Base-by-base conservation (phyloP, 345 rosid genomes). In the Physaria fendleri region DNA sequence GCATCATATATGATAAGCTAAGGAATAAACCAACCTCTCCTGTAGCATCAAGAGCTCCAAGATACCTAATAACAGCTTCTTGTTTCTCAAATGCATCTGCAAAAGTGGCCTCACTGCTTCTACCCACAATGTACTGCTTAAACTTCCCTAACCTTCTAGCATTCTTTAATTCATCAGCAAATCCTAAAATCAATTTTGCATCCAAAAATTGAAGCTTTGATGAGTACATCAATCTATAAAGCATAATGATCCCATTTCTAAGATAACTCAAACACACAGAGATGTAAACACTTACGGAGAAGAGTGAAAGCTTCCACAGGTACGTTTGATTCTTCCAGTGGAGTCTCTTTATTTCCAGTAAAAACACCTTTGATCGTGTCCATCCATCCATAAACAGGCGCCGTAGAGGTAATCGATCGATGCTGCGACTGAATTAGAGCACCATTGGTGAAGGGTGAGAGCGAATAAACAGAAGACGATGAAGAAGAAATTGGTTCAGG, bases 31-130 rank as follows among this genome's bases (percentile, higher is more conserved):
- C 64, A 79, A 93, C 99, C 91, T 93, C 92, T 69, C 97, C 97
- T 8, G 83, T 68, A 33, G 79, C 78, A 69, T 89, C 95, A 54
- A 70, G 74, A 49, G 78, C 81, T 60, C 83, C 85, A 5, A 93
- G 90, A 37, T 68, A 85, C 22, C 94, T 73, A 76, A 93, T 72
- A 22, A 93, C 73, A 5, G 86, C 81, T 67, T 89, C 95, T 68
- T 85, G 91, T 70, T 83, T 93, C 78, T 79, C 86, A 29, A 93
- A 93, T 17, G 91, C 82, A 20, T 85, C 85, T 0, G 85, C 53
- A 73, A 87, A 89, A 0, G 99, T 87, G 6, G 86, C 94, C 18
- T 85, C 86, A 10, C 99, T 93, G 71, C 92, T 85, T 57, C 97
- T 72, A 38, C 99, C 95, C 11, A 83, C 88, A 2, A 93, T 68